Evolutionary conservation across 2,329 filamentous ascomycete species (phyloP).

Genomic region (Fusarium palustre): DNA sequence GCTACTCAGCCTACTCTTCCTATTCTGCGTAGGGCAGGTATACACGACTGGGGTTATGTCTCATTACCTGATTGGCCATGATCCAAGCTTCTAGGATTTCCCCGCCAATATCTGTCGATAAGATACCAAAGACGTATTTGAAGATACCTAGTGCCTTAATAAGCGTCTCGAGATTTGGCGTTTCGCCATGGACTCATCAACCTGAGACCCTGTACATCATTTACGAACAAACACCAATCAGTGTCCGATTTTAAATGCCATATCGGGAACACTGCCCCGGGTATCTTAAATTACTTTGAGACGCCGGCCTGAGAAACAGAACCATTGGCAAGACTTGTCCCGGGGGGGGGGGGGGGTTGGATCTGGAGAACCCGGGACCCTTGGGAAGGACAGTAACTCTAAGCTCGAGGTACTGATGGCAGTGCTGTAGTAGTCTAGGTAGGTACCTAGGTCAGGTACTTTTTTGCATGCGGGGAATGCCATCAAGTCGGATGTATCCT

Average conservation of each 20-base stretch:
- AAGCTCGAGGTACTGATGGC: neutral
- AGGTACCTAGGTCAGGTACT: constrained; percentile 44
- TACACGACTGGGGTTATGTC: constrained; percentile 18
- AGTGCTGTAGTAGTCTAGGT: constrained; percentile 3
- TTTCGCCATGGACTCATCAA: constrained; percentile 12
- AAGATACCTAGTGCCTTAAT: constrained; percentile 6
- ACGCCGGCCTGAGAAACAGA: neutral
- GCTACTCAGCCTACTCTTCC: constrained; percentile 6
- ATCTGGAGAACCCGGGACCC: constrained; percentile 34
- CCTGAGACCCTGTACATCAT: neutral
- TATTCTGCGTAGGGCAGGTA: constrained; percentile 1
- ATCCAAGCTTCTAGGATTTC: constrained; percentile 9
- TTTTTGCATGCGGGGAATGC: constrained; percentile 31
- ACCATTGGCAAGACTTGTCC: constrained; percentile 34
- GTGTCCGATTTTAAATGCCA: constrained; percentile 30
- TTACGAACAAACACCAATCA: neutral
- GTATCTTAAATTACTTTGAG: constrained; percentile 11
- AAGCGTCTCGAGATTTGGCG: constrained; percentile 18
- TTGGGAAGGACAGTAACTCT: constrained; percentile 2
- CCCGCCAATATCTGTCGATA: neutral
- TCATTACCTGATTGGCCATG: constrained; percentile 17
- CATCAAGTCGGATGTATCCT: constrained; percentile 36
- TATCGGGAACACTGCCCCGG: constrained; percentile 36
- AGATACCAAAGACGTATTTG: constrained; percentile 14
- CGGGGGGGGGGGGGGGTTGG: constrained; percentile 32